These are phyloP conservation scores for Schoenoplectus tabernaemontani DNA, from an alignment of 202 grass and related monocot genomes.

Conservation along the genomic window DNA sequence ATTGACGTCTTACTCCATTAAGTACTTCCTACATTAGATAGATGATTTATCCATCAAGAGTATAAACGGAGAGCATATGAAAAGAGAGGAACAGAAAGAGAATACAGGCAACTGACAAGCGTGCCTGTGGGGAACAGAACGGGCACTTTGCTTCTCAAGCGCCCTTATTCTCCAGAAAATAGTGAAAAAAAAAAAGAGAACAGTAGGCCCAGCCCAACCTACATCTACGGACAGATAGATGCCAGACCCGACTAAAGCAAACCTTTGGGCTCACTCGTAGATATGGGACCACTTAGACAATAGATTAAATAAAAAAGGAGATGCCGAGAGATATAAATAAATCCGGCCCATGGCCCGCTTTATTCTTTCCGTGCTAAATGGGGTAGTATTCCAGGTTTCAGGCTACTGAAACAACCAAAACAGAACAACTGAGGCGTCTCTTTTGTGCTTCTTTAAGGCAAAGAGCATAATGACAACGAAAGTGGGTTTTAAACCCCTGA, in stretches of 20 bases:
- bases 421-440: slow-evolving; percentile 20
- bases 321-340: not conserved
- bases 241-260: slow-evolving; percentile 9
- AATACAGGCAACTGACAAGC: slow-evolving; percentile 8
- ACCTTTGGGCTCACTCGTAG: not conserved
- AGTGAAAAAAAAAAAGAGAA: not conserved
- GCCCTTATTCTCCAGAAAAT: slow-evolving; percentile 17
- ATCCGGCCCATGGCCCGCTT: slow-evolving; percentile 19
- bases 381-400: slow-evolving; percentile 30
- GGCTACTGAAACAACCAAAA: slow-evolving; percentile 29
- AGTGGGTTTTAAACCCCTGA: slow-evolving; percentile 31
- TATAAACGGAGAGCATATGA: slow-evolving; percentile 18
- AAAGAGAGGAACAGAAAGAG: not conserved
- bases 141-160: slow-evolving; percentile 20
- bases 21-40: not conserved
- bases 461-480: no score
- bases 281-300: slow-evolving; percentile 22
- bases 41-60: no score
- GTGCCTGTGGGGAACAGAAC: slow-evolving; percentile 15
- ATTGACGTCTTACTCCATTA: not conserved
- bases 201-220: slow-evolving; percentile 16
- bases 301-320: not conserved
- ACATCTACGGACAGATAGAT: not conserved
- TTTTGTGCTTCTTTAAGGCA: slow-evolving; percentile 28
- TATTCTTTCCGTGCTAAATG: slow-evolving; percentile 36